Evolutionary conservation across 352 stramenopile species (phyloP), one percentile per base, ranked within the genome.

Genomic region (Phytophthora hibernalis): DNA sequence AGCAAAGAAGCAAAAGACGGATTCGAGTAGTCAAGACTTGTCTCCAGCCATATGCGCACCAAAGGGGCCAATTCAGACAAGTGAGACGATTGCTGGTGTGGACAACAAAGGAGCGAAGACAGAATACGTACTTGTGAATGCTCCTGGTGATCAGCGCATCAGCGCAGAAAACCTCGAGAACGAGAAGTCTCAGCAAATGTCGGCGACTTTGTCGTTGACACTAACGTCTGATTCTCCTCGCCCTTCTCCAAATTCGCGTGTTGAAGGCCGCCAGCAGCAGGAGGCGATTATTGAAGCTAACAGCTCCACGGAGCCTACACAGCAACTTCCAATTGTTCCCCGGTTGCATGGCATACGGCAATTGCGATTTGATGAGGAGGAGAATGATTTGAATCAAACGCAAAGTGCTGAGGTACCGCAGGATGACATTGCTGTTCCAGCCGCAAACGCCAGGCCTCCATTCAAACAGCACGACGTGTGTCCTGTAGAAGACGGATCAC

Each of bases 321-420:
- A 53, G 20, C 35, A 54, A 38, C 65, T 74, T 59, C 52, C 59
- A 31, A 49, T 33, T 43, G 49, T 50, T 3, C 50, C 75, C 66
- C 62, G 54, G 28, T 47, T 57, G 50, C 52, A 57, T 48, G 72
- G 66, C 28, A 86, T 79, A 6, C 76, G 82, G 9, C 68, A 82
- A 28, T 60, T 93, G 47, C 66, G 72, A 37, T 93, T 90, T 61
- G 74, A 82, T 38, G 61, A 61, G 0, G 31, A 18, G 33, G 37
- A 9, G 2, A 52, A 55, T 9, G 30, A 51, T 9, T 45, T 53
- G 18, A 31, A 66, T 49, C 45, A 59, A 56, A 47, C 30, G 9
- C 37, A 52, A 60, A 49, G 18, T 43, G 21, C 24, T 48, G 49
- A 51, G 2, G 5, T 21, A 28, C 18, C 42, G 10, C 38, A 61